Evolutionary conservation across 2,329 filamentous ascomycete species (phyloP).

Genomic region (Acrocalymma vagum): DNA sequence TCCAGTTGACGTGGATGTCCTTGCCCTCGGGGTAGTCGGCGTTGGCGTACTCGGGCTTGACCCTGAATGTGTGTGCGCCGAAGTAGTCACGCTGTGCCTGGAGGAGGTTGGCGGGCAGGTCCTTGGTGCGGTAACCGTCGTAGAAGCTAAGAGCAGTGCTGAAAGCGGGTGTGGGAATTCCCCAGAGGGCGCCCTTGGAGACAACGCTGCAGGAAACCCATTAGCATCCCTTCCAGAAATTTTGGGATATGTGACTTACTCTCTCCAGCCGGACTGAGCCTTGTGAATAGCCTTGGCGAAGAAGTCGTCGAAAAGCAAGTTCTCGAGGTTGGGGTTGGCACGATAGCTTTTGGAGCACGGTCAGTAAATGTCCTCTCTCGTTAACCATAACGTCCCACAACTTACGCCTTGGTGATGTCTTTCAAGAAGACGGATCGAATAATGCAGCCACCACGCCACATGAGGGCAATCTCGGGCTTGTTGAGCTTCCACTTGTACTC

Average conservation of each 20-base stretch:
- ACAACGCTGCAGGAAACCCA: slow-evolving; percentile 72
- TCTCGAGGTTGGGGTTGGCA: slow-evolving; percentile 92
- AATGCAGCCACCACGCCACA: slow-evolving; percentile 99
- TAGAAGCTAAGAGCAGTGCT: slow-evolving; percentile 98
- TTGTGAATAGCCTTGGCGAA: slow-evolving; percentile 99
- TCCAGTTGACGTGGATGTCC: slow-evolving; percentile 99
- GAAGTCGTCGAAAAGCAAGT: slow-evolving; percentile 98
- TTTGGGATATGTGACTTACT: slow-evolving; percentile 29
- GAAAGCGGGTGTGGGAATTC: slow-evolving; percentile 96
- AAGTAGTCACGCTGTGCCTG: slow-evolving; percentile 99
- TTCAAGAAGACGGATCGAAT: slow-evolving; percentile 99
- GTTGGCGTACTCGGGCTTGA: slow-evolving; percentile 62
- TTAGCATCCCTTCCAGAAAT: slow-evolving; percentile 17
- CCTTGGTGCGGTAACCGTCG: slow-evolving; percentile 96
- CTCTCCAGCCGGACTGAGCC: slow-evolving; percentile 71
- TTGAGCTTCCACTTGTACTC: slow-evolving; percentile 99
- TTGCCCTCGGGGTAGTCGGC: slow-evolving; percentile 83
- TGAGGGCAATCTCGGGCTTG: slow-evolving; percentile 99
- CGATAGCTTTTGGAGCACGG: slow-evolving; percentile 68
- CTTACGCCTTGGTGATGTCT: slow-evolving; percentile 88
- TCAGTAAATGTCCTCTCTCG: slow-evolving; percentile 9
- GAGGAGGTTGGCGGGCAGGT: slow-evolving; percentile 96
- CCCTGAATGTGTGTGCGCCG: slow-evolving; percentile 68
- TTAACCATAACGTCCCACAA: background rate
- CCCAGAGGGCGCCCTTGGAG: slow-evolving; percentile 89